Percentiles rank a stretch among this genome's conserved stretches.
These are phyloP conservation scores for Neurospora sp. DNA, from an alignment of 495 filamentous ascomycete species.

Conservation along the genomic window DNA sequence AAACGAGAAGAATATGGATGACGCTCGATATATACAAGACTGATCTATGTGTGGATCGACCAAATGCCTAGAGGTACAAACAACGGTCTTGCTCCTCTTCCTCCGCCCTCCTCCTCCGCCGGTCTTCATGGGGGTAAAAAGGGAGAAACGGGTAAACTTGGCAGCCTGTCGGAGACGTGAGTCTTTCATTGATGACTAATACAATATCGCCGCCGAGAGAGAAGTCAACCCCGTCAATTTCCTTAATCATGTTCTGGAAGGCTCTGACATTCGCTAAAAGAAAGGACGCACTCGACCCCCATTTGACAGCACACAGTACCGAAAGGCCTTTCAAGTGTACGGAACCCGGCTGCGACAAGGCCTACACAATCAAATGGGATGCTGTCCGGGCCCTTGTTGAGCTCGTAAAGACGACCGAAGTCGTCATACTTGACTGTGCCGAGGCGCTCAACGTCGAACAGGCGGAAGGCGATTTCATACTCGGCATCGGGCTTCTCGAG, in stretches of 20 bases:
- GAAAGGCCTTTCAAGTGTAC: too few relatives aligned
- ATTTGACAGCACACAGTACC: too few relatives aligned
- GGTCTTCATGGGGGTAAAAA: too few relatives aligned
- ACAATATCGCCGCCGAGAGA: neutral
- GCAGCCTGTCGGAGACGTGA: conserved; percentile 30
- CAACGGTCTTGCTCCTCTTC: neutral
- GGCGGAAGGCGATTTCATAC: conserved; percentile 94
- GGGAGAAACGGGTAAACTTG: conserved; percentile 31
- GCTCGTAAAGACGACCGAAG: conserved; percentile 69
- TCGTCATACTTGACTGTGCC: conserved; percentile 80
- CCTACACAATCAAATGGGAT: too few relatives aligned
- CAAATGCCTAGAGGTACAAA: neutral
- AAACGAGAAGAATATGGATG: too few relatives aligned
- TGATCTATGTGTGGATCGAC: neutral
- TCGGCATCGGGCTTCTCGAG: conserved; percentile 91
- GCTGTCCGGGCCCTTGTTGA: conserved; percentile 56
- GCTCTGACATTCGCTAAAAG: conserved; percentile 72
- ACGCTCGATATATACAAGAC: neutral
- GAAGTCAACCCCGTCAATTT: conserved; percentile 88
- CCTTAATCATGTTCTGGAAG: conserved; percentile 90
- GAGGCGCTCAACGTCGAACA: conserved; percentile 76
- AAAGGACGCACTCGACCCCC: too few relatives aligned
- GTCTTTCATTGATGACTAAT: neutral
- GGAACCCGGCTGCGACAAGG: too few relatives aligned
- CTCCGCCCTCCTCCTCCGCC: neutral